phyloP scores from a whole-genome alignment of 768 basidiomycete species.

The Leccinum truebloodii region DNA sequence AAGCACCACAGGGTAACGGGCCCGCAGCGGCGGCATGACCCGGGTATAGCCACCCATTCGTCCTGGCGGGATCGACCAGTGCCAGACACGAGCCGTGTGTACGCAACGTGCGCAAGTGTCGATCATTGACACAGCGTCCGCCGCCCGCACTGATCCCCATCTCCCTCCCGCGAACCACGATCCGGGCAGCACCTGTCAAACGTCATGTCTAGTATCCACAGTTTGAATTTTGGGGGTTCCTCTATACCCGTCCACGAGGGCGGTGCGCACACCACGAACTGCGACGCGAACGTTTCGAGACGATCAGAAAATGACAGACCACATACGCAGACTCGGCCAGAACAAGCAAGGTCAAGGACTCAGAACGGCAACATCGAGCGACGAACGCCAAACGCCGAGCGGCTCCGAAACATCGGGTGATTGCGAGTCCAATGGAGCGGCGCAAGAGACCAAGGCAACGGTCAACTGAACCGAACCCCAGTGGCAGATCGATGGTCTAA shows the following conservation, averaged over 20 bases:
- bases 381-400: not conserved
- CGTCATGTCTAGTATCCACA: not conserved
- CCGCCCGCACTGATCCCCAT: not conserved
- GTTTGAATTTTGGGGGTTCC: not conserved
- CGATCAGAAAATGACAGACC: slow-evolving; percentile 1
- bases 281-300: not conserved
- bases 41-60: not conserved
- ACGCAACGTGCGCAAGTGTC: slow-evolving; percentile 1
- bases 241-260: not conserved
- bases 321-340: not conserved
- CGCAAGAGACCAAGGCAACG: not conserved
- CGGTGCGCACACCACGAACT: not conserved
- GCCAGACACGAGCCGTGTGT: not conserved
- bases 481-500: not conserved
- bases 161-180: not conserved
- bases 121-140: slow-evolving; percentile 4
- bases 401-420: slow-evolving; percentile 4
- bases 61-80: not conserved
- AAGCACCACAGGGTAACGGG: not conserved
- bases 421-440: not conserved
- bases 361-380: slow-evolving; percentile 7
- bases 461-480: not conserved
- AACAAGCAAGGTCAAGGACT: not conserved
- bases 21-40: too few species aligned
- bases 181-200: not conserved